Conservation (phyloP, 1,284 basidiomycete species). For the Tremellales sp. region DNA sequence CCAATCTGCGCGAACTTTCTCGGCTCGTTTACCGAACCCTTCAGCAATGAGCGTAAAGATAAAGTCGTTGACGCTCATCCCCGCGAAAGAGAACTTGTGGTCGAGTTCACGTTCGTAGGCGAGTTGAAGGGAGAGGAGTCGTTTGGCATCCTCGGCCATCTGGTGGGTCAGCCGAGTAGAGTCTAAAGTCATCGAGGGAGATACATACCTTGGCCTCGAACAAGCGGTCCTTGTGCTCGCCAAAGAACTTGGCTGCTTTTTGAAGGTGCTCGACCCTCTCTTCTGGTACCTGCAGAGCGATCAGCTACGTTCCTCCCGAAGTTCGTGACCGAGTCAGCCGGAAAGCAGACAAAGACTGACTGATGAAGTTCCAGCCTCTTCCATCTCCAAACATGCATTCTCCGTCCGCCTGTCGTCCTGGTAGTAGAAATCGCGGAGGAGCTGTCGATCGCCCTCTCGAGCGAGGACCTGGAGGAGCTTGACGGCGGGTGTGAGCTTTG, state of each 20-base stretch:
- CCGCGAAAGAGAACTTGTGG: conserved; percentile 69
- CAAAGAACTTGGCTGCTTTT: conserved; percentile 84
- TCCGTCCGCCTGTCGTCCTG: conserved; percentile 94
- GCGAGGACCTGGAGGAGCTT: conserved; percentile 82
- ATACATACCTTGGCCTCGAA: conserved; percentile 80
- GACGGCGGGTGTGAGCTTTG: conserved; percentile 66
- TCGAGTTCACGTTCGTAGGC: conserved; percentile 81
- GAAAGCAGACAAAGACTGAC: conserved; percentile 48
- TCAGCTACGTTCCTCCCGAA: background rate
- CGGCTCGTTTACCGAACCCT: conserved; percentile 76
- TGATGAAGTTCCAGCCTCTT: conserved; percentile 65
- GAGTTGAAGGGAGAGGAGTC: conserved; percentile 74
- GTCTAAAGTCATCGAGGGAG: background rate
- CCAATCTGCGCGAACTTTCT: conserved; percentile 78
- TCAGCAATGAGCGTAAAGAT: conserved; percentile 70
- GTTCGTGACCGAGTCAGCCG: background rate
- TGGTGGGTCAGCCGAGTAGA: conserved; percentile 40
- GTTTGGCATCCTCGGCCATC: conserved; percentile 84
- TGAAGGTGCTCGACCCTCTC: conserved; percentile 69
- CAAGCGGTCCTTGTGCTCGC: conserved; percentile 81
- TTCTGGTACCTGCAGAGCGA: conserved; percentile 61
- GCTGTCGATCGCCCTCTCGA: conserved; percentile 79
- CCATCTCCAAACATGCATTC: conserved; percentile 77
- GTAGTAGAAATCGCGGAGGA: conserved; percentile 95
- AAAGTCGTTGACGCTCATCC: conserved; percentile 76